Conservation (phyloP, 2,329 filamentous ascomycete genomes). For the Phaeosphaeria sp. region DNA sequence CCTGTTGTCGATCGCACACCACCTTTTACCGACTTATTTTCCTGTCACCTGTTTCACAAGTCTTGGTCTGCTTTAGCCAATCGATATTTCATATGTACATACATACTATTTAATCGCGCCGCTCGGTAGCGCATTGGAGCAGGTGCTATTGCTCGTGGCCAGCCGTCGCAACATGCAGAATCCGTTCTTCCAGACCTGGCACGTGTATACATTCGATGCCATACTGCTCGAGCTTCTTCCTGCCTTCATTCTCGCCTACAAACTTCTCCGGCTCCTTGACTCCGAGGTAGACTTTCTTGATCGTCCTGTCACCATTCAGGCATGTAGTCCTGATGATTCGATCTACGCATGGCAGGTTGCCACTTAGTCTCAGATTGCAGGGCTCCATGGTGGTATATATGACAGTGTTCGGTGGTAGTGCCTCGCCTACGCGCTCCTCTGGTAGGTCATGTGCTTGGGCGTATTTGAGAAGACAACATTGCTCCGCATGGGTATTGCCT, state of each 20-base stretch:
- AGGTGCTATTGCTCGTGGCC: conserved; percentile 65
- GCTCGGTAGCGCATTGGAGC: not conserved
- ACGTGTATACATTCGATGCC: conserved; percentile 79
- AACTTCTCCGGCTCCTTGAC: conserved; percentile 91
- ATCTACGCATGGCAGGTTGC: conserved; percentile 79
- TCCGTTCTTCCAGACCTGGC: conserved; percentile 78
- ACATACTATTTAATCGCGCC: not conserved
- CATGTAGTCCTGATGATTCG: conserved; percentile 67
- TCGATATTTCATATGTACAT: conserved; percentile 3
- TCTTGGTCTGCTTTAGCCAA: not conserved
- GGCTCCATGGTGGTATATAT: conserved; percentile 96
- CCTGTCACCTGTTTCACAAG: not conserved
- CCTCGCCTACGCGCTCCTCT: conserved; percentile 62
- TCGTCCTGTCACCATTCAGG: conserved; percentile 60
- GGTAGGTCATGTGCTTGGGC: conserved; percentile 45
- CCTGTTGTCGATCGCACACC: not conserved
- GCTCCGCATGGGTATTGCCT: conserved; percentile 96
- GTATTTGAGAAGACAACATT: conserved; percentile 85
- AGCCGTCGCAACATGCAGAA: conserved; percentile 80
- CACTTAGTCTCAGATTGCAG: conserved; percentile 75
- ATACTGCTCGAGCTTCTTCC: conserved; percentile 70
- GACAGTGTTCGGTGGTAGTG: conserved; percentile 62
- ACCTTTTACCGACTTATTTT: not conserved
- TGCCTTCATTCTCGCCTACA: conserved; percentile 80
- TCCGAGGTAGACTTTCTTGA: conserved; percentile 83